These are phyloP conservation scores for Podaxis sp. DNA, from an alignment of 768 basidiomycete species.

Conservation along the genomic window DNA sequence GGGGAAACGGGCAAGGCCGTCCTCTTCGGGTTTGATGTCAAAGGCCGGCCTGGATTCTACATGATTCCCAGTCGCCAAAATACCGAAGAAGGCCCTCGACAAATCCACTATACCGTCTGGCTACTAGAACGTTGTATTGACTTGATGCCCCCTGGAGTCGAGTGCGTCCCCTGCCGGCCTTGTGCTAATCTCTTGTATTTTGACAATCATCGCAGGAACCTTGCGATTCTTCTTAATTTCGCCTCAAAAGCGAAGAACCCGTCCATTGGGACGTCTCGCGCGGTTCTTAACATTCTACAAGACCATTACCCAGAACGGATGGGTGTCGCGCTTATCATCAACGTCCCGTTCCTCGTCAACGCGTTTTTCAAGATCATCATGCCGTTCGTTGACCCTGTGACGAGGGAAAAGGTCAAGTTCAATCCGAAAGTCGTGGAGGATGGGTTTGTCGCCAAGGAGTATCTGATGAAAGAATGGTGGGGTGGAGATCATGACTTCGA, in stretches of 20 bases:
- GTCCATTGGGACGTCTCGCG: conserved; percentile 38
- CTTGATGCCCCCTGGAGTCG: conserved; percentile 79
- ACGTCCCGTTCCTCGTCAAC: conserved; percentile 78
- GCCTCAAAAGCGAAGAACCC: conserved; percentile 68
- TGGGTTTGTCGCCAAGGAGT: conserved; percentile 64
- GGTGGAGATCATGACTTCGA: conserved; percentile 65
- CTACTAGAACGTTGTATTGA: conserved; percentile 76
- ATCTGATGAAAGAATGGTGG: conserved; percentile 73
- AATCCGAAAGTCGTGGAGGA: conserved; percentile 69
- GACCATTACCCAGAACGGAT: conserved; percentile 88
- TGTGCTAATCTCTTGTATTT: background rate
- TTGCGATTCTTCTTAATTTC: conserved; percentile 76
- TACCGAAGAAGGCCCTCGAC: conserved; percentile 64
- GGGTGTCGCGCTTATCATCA: conserved; percentile 69
- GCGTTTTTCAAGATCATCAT: conserved; percentile 76
- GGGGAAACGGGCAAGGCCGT: conserved; percentile 83
- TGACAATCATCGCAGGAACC: conserved; percentile 41
- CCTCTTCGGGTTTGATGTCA: conserved; percentile 71
- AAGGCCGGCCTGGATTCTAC: conserved; percentile 67
- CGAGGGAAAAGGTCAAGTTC: conserved; percentile 72
- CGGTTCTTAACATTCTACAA: conserved; percentile 67
- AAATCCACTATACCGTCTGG: conserved; percentile 76
- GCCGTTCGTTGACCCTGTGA: conserved; percentile 84
- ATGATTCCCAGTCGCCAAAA: conserved; percentile 74
- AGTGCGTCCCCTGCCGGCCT: conserved; percentile 44